phyloP scores from a whole-genome alignment of 1,284 basidiomycete genomes.

The Grifola frondosa region DNA sequence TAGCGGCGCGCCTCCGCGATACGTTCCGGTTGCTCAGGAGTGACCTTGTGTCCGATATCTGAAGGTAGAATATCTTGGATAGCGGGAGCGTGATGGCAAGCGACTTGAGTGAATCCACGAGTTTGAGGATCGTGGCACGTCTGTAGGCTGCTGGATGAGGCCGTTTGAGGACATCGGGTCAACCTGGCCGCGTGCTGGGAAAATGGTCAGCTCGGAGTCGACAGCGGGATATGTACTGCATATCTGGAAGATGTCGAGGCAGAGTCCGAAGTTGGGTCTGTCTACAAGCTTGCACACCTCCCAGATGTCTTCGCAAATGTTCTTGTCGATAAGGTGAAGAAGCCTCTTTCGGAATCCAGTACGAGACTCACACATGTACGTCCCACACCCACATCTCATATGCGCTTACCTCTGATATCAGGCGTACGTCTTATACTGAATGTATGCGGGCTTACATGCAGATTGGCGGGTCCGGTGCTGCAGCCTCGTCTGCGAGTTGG shows the following conservation, averaged over 20 bases:
- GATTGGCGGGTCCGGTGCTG: slow-evolving; percentile 29
- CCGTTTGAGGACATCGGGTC: slow-evolving; percentile 22
- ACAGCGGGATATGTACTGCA: slow-evolving; percentile 17
- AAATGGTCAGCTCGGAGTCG: neutral
- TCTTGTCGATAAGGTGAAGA: slow-evolving; percentile 13
- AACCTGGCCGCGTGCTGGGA: slow-evolving; percentile 22
- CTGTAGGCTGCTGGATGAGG: slow-evolving; percentile 11
- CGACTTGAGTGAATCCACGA: slow-evolving; percentile 21
- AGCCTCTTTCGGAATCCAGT: neutral
- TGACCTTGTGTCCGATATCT: slow-evolving; percentile 29
- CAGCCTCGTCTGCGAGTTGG: slow-evolving; percentile 30
- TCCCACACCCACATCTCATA: slow-evolving; percentile 38
- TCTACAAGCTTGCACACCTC: slow-evolving; percentile 33
- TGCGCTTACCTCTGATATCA: slow-evolving; percentile 20
- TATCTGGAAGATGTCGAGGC: slow-evolving; percentile 35
- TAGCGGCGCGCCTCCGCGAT: slow-evolving; percentile 25
- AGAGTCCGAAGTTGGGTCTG: slow-evolving; percentile 33
- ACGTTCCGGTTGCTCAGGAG: slow-evolving; percentile 16
- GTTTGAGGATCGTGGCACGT: slow-evolving; percentile 13
- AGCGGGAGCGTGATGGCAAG: slow-evolving; percentile 21
- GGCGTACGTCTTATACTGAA: neutral
- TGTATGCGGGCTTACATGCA: slow-evolving; percentile 22
- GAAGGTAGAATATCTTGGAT: slow-evolving; percentile 33
- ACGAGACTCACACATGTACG: slow-evolving; percentile 26
- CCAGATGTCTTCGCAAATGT: slow-evolving; percentile 34